Evolutionary conservation across 345 rosid genomes (phyloP).

Genomic region (Eucalyptus melliodora): DNA sequence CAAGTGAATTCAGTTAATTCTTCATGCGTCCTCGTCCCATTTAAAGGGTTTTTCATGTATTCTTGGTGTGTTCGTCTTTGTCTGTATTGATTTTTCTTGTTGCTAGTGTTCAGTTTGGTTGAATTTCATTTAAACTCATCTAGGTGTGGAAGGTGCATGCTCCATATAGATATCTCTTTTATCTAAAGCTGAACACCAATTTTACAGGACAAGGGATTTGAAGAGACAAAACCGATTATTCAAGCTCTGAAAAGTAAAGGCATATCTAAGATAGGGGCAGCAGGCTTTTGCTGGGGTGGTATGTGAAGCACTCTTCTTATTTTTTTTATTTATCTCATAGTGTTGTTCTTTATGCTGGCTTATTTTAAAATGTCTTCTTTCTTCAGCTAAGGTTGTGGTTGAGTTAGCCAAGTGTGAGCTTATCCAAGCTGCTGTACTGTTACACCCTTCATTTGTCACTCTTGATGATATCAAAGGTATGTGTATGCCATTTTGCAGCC

Average conservation of each 20-base stretch:
- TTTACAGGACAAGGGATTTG: constrained; percentile 59
- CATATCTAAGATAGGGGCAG: constrained; percentile 25
- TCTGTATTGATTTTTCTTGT: neutral
- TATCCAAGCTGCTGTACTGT: constrained; percentile 54
- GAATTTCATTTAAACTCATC: neutral
- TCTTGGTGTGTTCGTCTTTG: neutral
- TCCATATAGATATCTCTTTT: neutral
- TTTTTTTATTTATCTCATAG: neutral
- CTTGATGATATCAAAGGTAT: constrained; percentile 69
- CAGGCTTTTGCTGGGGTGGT: constrained; percentile 42
- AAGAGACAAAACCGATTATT: constrained; percentile 53
- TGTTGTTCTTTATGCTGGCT: neutral
- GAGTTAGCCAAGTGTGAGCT: constrained; percentile 40
- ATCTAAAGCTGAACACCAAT: neutral
- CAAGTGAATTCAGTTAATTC: neutral
- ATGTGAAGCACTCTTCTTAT: neutral
- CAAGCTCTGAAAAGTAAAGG: constrained; percentile 59
- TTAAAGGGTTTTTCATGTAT: neutral
- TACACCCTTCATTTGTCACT: constrained; percentile 66
- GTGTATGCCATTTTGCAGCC: neutral
- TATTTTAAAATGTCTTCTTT: neutral
- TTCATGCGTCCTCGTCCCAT: neutral
- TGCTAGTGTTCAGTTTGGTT: neutral
- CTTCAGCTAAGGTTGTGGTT: constrained; percentile 69
- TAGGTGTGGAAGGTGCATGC: neutral